Base-by-base conservation (phyloP, 2,329 filamentous ascomycete genomes). In the Pestalotiopsis sp. region DNA sequence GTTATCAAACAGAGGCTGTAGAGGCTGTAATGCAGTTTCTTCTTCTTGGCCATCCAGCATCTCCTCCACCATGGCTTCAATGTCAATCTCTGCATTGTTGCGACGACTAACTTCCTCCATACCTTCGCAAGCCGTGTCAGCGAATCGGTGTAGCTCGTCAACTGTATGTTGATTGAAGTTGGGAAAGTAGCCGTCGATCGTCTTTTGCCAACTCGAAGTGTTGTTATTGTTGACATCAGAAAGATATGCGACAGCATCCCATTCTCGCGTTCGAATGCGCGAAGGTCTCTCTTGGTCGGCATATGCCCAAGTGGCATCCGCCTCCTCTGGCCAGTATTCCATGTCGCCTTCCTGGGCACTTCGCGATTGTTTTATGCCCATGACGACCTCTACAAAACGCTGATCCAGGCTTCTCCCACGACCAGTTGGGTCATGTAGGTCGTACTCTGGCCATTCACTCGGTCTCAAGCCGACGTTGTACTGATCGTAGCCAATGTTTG, bases 361-460 rank as follows among this genome's bases (percentile, higher is more conserved):
- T 25, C 74, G 71, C 1, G 82, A 81, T 68, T 85, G 83, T 60
- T 74, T 70, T 41, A 82, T 73, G 36, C 83, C 83, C 69, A 74
- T 78, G 41, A 79, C 80, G 4, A 84, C 81, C 70, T 85, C 83
- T 66, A 85, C 82, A 69, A 85, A 85, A 63, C 83, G 83, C 73
- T 84, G 81, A 25, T 82, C 81, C 23, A 85, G 67, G 67, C 75
- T 78, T 56, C 83, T 79, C 12, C 77, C 77, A 27, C 83, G 77
- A 2, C 80, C 78, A 66, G 80, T 80, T 6, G 83, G 83, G 69
- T 85, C 83, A 31, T 73, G 70, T 49, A 83, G 72, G 72, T 85
- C 83, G 66, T 83, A 83, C 3, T 77, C 77, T 1, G 68, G 70
- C 13, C 62, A 61, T 3, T 74, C 72, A 6, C 67, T 68, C 4